These are phyloP conservation scores for Erodium moschatum DNA, from an alignment of 441 rosid species.

Conservation along the genomic window DNA sequence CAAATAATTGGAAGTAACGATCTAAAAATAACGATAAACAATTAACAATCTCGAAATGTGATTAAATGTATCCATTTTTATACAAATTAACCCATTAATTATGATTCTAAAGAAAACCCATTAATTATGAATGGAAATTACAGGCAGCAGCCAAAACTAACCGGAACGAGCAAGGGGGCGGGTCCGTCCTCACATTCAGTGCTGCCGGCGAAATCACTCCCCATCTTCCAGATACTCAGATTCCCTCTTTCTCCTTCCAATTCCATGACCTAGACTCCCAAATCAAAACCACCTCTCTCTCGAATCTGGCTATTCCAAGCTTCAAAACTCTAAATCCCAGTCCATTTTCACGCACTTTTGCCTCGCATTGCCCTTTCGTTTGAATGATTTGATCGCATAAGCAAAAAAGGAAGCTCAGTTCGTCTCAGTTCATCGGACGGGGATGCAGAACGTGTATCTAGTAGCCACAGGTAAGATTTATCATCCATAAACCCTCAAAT, in stretches of 20 bases:
- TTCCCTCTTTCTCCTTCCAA: neutral
- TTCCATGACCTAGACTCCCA: neutral
- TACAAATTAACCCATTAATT: too few relatives aligned
- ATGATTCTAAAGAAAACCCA: too few relatives aligned
- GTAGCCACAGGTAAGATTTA: neutral
- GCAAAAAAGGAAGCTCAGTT: neutral
- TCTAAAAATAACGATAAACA: too few relatives aligned
- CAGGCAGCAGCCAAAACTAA: too few relatives aligned
- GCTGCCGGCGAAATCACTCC: conserved; percentile 2
- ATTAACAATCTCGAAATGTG: too few relatives aligned
- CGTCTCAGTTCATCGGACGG: neutral
- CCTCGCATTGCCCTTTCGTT: neutral
- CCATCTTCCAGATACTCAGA: conserved; percentile 2
- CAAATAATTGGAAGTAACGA: too few relatives aligned
- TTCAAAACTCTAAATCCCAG: neutral
- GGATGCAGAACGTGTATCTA: neutral
- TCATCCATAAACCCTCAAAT: neutral
- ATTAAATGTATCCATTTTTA: too few relatives aligned
- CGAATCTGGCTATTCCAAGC: neutral
- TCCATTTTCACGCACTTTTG: neutral
- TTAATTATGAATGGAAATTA: too few relatives aligned
- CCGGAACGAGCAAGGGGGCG: too few relatives aligned
- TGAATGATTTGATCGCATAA: neutral
- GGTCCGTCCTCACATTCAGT: neutral
- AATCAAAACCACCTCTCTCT: neutral